These are phyloP conservation scores for Remersonia thermophila DNA, from an alignment of 2,329 filamentous ascomycete genomes.

Conservation along the genomic window DNA sequence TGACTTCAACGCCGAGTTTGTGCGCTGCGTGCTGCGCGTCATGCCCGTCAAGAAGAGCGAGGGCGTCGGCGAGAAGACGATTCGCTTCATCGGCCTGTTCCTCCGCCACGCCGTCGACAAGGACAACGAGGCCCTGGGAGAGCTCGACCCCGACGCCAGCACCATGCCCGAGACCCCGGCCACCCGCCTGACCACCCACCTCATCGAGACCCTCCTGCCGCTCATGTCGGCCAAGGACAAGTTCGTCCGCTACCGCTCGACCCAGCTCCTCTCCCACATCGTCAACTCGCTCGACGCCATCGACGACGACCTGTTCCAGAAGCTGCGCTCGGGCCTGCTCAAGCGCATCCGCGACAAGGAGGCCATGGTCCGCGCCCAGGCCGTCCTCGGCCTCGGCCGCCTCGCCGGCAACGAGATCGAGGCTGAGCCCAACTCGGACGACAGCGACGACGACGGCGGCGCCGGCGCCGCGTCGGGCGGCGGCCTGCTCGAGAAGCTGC, in stretches of 20 bases:
- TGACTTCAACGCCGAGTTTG: constrained; percentile 78
- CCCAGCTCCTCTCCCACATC: constrained; percentile 80
- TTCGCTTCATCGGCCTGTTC: constrained; percentile 82
- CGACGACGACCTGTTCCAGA: constrained; percentile 81
- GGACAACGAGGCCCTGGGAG: constrained; percentile 55
- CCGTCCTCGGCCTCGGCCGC: constrained; percentile 77
- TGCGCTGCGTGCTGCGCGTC: constrained; percentile 67
- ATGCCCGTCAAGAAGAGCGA: constrained; percentile 89
- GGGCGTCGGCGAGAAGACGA: constrained; percentile 68
- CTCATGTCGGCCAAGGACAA: constrained; percentile 85
- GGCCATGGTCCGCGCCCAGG: constrained; percentile 80
- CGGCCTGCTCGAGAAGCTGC: constrained; percentile 67
- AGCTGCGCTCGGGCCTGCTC: constrained; percentile 64
- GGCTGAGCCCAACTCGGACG: constrained; percentile 56
- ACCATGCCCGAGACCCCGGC: constrained; percentile 73
- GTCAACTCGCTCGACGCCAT: constrained; percentile 87
- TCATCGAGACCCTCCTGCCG: constrained; percentile 63
- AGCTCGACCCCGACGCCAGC: constrained; percentile 55
- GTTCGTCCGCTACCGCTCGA: constrained; percentile 76
- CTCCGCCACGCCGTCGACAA: constrained; percentile 59
- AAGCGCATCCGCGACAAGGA: constrained; percentile 91
- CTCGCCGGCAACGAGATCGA: constrained; percentile 69
- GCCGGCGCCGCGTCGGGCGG: constrained; percentile 29
- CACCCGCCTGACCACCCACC: constrained; percentile 60
- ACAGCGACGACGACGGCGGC: constrained; percentile 43